Percentiles rank a stretch among this genome's conserved stretches.
Evolutionary conservation across 192 early-diverging fungal species (phyloP).

Genomic region (Coemansia sp.): DNA sequence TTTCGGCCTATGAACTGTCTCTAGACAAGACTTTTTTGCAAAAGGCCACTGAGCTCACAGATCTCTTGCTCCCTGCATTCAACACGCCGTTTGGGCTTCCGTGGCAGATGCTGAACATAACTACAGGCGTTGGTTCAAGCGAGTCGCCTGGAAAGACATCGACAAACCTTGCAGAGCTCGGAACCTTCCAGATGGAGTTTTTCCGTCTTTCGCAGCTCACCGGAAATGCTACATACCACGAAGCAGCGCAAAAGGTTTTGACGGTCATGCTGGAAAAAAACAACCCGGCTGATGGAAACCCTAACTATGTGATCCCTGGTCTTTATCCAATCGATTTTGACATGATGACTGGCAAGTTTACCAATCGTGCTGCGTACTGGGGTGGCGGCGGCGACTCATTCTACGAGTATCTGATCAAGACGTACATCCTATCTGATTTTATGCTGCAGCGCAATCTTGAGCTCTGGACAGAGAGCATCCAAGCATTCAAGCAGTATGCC

Average conservation of each 20-base stretch:
- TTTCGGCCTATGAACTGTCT: conserved; percentile 78
- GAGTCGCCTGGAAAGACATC: conserved; percentile 50
- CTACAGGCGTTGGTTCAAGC: conserved; percentile 54
- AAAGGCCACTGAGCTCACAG: conserved; percentile 77
- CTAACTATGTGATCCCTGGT: conserved; percentile 42
- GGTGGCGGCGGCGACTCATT: conserved; percentile 91
- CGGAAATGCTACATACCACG: conserved; percentile 78
- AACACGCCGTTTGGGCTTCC: conserved; percentile 71
- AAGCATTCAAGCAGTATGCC: conserved; percentile 30
- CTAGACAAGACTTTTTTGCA: conserved; percentile 63
- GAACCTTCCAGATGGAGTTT: conserved; percentile 87
- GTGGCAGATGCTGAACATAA: conserved; percentile 70
- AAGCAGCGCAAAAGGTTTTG: conserved; percentile 68
- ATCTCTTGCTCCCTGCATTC: conserved; percentile 76
- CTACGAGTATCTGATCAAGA: conserved; percentile 93
- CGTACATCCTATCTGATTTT: conserved; percentile 75
- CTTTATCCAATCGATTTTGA: conserved; percentile 43
- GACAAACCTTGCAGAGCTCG: conserved; percentile 70
- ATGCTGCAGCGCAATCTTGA: conserved; percentile 53
- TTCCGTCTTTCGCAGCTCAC: conserved; percentile 84
- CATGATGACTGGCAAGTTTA: conserved; percentile 39
- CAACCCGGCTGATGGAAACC: conserved; percentile 16
- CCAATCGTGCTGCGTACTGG: conserved; percentile 48
- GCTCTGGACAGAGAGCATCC: conserved; percentile 53
- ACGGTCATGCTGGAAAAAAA: conserved; percentile 42